Conservation (phyloP, 2,329 filamentous ascomycete species). For the Monosporascus sp. region DNA sequence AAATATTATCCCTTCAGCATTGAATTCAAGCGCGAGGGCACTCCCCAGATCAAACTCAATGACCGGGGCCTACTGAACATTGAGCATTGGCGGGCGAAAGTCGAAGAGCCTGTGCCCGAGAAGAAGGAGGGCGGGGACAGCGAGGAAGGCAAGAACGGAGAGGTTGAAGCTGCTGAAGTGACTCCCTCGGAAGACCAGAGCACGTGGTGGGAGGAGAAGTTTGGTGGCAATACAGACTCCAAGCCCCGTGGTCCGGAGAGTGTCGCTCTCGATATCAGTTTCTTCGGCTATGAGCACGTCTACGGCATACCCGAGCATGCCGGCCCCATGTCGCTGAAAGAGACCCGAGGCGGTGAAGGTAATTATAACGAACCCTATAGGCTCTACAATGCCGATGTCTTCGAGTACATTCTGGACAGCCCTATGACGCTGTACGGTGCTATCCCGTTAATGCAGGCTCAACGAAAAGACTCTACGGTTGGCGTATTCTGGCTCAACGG, state of each 20-base stretch:
- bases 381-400: constrained; percentile 94
- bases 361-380: constrained; percentile 87
- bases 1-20: constrained; percentile 76
- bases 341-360: constrained; percentile 82
- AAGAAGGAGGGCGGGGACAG: constrained; percentile 50
- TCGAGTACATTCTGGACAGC: constrained; percentile 94
- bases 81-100: constrained; percentile 90
- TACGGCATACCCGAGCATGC: constrained; percentile 94
- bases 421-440: constrained; percentile 98
- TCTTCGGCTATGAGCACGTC: constrained; percentile 86
- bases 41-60: constrained; percentile 82
- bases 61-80: constrained; percentile 84
- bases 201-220: constrained; percentile 97
- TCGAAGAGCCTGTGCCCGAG: constrained; percentile 52
- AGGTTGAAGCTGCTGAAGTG: constrained; percentile 31
- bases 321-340: constrained; percentile 78
- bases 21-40: constrained; percentile 79
- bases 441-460: constrained; percentile 97
- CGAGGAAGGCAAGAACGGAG: constrained; percentile 38
- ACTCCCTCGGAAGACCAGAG: constrained; percentile 63
- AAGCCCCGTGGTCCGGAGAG: constrained; percentile 96
- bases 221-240: constrained; percentile 89
- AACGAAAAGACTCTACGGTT: constrained; percentile 87
- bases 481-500: constrained; percentile 97
- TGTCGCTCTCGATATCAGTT: constrained; percentile 83